phyloP scores from a whole-genome alignment of 805 yeast genomes.

The Alloascoidea africana region DNA sequence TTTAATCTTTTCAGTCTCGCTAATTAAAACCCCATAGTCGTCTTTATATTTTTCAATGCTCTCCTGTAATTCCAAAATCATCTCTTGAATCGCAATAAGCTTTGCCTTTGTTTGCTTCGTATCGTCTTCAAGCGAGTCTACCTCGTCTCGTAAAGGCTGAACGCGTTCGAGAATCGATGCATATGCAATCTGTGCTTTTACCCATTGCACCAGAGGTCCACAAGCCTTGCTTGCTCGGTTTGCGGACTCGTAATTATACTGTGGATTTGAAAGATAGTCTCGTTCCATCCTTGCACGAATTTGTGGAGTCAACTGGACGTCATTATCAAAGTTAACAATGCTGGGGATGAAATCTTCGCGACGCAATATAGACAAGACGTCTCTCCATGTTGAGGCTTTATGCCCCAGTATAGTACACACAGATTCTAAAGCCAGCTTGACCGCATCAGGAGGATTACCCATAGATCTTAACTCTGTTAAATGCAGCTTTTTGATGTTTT shows the following conservation, averaged over 20 bases:
- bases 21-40: constrained; percentile 55
- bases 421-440: constrained; percentile 73
- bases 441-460: constrained; percentile 82
- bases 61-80: constrained; percentile 60
- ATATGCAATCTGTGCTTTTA: constrained; percentile 74
- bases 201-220: constrained; percentile 87
- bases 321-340: constrained; percentile 63
- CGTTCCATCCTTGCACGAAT: constrained; percentile 41
- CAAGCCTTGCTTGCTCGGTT: constrained; percentile 90
- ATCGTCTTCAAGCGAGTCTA: constrained; percentile 38
- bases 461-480: constrained; percentile 79
- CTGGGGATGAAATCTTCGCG: constrained; percentile 77
- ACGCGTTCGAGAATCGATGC: constrained; percentile 54
- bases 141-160: constrained; percentile 62
- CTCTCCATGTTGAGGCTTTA: constrained; percentile 54
- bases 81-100: constrained; percentile 59
- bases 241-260: constrained; percentile 57
- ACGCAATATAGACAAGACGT: constrained; percentile 67
- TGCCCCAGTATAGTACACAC: constrained; percentile 77
- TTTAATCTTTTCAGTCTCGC: constrained; percentile 68
- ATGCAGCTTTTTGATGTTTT: constrained; percentile 84
- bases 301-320: constrained; percentile 34
- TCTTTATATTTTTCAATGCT: constrained; percentile 56
- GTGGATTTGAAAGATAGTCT: constrained; percentile 44
- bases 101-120: constrained; percentile 52